A percentile compares a stretch with the other conserved stretches of the same genome.
Conservation (phyloP, 495 filamentous ascomycete species). For the Trichocladium antarcticum region DNA sequence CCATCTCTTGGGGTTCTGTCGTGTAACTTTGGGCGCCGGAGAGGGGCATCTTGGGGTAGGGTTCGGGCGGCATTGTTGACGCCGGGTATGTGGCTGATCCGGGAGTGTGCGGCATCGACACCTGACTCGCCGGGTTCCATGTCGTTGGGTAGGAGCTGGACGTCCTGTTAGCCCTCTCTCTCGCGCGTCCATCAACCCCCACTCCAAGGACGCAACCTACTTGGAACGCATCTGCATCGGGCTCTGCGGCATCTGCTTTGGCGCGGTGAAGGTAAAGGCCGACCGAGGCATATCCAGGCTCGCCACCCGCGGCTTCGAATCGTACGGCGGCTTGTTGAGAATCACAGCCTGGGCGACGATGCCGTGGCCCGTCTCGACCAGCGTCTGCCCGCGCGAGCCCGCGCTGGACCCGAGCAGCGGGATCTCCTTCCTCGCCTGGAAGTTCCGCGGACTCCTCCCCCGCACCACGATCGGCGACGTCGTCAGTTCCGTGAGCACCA, state of each 20-base stretch:
- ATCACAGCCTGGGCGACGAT: slow-evolving; percentile 38
- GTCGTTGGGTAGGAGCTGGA: slow-evolving; percentile 26
- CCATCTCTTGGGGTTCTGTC: slow-evolving; percentile 39
- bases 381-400: slow-evolving; percentile 49
- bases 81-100: slow-evolving; percentile 32
- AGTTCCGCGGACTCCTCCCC: slow-evolving; percentile 68
- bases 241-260: slow-evolving; percentile 39
- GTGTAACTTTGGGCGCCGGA: slow-evolving; percentile 34
- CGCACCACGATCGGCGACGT: slow-evolving; percentile 70
- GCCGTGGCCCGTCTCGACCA: slow-evolving; percentile 37
- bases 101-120: slow-evolving; percentile 32
- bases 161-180: slow-evolving; percentile 6
- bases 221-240: slow-evolving; percentile 44
- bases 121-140: slow-evolving; percentile 32
- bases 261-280: slow-evolving; percentile 44
- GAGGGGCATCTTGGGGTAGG: slow-evolving; percentile 39
- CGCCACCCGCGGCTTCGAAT: slow-evolving; percentile 34
- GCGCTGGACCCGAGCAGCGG: slow-evolving; percentile 60
- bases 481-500: slow-evolving; percentile 57
- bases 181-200: background rate
- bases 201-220: slow-evolving; percentile 26
- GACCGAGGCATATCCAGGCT: slow-evolving; percentile 41
- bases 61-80: slow-evolving; percentile 32
- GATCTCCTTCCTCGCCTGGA: slow-evolving; percentile 65
- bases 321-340: slow-evolving; percentile 40